These are phyloP conservation scores for Falciphora oryzae DNA, from an alignment of 2,329 filamentous ascomycete species.

Conservation along the genomic window DNA sequence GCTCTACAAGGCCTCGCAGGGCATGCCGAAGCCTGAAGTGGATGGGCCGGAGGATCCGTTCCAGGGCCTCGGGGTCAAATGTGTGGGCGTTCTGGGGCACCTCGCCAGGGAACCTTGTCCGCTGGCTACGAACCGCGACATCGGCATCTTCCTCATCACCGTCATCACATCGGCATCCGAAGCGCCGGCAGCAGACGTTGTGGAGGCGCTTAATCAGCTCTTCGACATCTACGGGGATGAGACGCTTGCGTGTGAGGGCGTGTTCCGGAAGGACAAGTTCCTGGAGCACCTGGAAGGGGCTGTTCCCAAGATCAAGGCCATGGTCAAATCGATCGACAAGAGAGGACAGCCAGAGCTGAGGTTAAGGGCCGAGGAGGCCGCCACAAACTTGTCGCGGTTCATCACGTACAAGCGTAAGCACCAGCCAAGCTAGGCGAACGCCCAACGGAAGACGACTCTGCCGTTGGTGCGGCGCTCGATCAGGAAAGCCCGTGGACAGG, in stretches of 20 bases:
- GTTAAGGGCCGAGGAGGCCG: conserved; percentile 52
- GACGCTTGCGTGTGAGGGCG: conserved; percentile 49
- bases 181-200: conserved; percentile 39
- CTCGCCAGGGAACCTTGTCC: conserved; percentile 52
- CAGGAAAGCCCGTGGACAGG: background rate
- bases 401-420: conserved; percentile 60
- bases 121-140: conserved; percentile 50
- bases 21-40: conserved; percentile 23
- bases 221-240: conserved; percentile 64
- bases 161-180: conserved; percentile 47
- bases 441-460: background rate
- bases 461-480: background rate
- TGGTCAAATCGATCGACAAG: conserved; percentile 58
- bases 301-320: conserved; percentile 46
- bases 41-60: conserved; percentile 45
- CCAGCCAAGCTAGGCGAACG: background rate
- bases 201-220: conserved; percentile 61
- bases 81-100: conserved; percentile 59
- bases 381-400: conserved; percentile 56
- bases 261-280: conserved; percentile 60
- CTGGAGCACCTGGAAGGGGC: conserved; percentile 51
- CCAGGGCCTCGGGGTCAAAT: conserved; percentile 59
- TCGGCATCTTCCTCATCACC: conserved; percentile 57
- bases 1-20: conserved; percentile 55
- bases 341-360: conserved; percentile 50